These are phyloP conservation scores for Cryptococcus sp. DNA, from an alignment of 1,284 basidiomycete genomes.

Conservation along the genomic window DNA sequence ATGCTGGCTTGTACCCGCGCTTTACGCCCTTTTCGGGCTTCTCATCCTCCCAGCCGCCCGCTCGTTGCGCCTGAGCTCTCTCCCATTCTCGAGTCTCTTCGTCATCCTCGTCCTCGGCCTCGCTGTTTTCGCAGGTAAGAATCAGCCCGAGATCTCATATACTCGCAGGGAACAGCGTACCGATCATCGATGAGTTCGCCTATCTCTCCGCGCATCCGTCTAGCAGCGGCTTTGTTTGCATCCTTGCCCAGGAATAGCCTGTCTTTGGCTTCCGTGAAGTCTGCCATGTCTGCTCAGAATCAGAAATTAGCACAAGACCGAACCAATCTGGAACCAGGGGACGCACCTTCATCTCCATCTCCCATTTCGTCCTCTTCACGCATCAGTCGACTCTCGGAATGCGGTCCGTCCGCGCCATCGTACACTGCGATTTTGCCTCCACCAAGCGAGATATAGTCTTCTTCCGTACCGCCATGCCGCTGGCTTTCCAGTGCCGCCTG, in stretches of 20 bases:
- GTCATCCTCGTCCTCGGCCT: constrained; percentile 69
- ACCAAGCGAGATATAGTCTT: constrained; percentile 83
- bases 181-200: constrained; percentile 83
- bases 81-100: constrained; percentile 90
- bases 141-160: neutral
- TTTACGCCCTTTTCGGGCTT: constrained; percentile 22
- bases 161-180: constrained; percentile 57
- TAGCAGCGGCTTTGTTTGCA: constrained; percentile 72
- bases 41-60: constrained; percentile 54
- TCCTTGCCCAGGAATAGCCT: constrained; percentile 84
- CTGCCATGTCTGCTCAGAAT: constrained; percentile 68
- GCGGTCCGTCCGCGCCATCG: constrained; percentile 62
- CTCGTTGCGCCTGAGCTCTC: constrained; percentile 76
- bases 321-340: neutral
- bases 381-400: constrained; percentile 82
- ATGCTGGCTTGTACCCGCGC: constrained; percentile 69
- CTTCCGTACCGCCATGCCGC: constrained; percentile 52
- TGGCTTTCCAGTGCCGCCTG: constrained; percentile 61
- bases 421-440: constrained; percentile 52
- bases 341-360: constrained; percentile 85
- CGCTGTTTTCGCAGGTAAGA: constrained; percentile 56
- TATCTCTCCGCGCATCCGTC: constrained; percentile 71
- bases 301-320: neutral
- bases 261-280: constrained; percentile 85
- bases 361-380: constrained; percentile 91